Evolutionary conservation across 441 rosid species (phyloP), one percentile per base, ranked within the genome.

Genomic region (Hura crepitans): DNA sequence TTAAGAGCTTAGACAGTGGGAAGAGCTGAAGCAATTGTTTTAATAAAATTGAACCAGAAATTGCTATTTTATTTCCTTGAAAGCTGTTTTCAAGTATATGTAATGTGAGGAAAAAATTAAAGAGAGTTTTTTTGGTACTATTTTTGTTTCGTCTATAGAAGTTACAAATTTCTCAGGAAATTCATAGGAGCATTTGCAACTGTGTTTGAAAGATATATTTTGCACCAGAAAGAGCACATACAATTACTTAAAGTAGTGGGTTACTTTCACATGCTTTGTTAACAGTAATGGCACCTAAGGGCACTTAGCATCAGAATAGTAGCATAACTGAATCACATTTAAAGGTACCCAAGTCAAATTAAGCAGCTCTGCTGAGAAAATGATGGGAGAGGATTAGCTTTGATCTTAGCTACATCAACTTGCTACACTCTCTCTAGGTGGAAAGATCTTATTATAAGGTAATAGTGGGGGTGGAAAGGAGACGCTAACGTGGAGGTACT

Each of bases 401-500:
- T 37, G 53, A 49, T 35, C 66, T 28, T 42, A 18, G 57, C 73
- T 13, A 47, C 49, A 43, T 49, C 25, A 27, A 25, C 2, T 22
- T 35, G 47, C 62, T 55, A n/a, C 37, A 22, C 37, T 61, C 30
- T 62, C 27, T 28, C 50, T 13, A 12, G 65, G 71, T 70, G 68
- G 63, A 30, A 42, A 27, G 64, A 66, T 71, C 33, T 73, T 62
- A 50, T 33, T 3, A 65, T 12, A 55, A 50, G 61, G 71, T 39
- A 23, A 54, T 78, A 79, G 74, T 70, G 74, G 71, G 70, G 57
- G 63, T 30, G 67, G 23, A 45, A 64, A 27, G 61, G 30, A 68
- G 58, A 46, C 17, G 69, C n/a, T 50, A 55, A 74, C 68, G 74
- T 71, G 63, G 60, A 60, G 77, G 81, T 81, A 66, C 75, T 83